Evolutionary conservation across 2,329 filamentous ascomycete genomes (phyloP), one percentile per base, ranked within the genome.

Genomic region (Sclerotinia borealis): DNA sequence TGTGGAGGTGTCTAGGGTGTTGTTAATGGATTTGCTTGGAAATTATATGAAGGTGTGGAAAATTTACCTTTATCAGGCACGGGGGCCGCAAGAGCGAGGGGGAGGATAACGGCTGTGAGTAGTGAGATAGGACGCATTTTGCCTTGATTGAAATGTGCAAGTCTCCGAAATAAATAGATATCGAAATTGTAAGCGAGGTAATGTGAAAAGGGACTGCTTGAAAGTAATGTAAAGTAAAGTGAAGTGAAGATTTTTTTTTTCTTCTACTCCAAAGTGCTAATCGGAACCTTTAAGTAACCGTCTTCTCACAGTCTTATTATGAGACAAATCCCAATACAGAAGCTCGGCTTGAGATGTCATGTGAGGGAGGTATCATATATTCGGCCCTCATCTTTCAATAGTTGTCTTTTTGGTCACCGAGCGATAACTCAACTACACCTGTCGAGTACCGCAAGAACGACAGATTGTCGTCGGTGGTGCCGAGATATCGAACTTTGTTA

Each of bases 71-170:
- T 10, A 25, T 27, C 36, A 34, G 47, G 47, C 3, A 61, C n/a
- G 8, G 59, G 59, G 8, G 59, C 49, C 11, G 59, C 37, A 36
- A 61, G 49, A 25, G n/a, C 6, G n/a, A 61, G 49, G 10, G 59
- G 59, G 4, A 61, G 29, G 17, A 55, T 39, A 5, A 13, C 2
- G 25, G 49, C 29, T 10, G 49, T 15, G 37, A 61, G 27, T 29
- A 61, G n/a, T 25, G 49, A 34, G 17, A 54, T 47, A 6, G 29
- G 17, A 37, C 22, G 59, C 59, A 61, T 61, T 37, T 59, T 59
- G 9, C 3, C 8, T 34, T 34, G 29, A n/a, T 22, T 11, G 13
- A 1, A 34, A 13, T 13, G 1, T 5, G 4, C 3, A 22, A 51
- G 11, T 22, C 3, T 45, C 2, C 1, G 6, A 22, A 19, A 5